Conservation (phyloP, 768 basidiomycete genomes). For the Phaeolepiota aurea region DNA sequence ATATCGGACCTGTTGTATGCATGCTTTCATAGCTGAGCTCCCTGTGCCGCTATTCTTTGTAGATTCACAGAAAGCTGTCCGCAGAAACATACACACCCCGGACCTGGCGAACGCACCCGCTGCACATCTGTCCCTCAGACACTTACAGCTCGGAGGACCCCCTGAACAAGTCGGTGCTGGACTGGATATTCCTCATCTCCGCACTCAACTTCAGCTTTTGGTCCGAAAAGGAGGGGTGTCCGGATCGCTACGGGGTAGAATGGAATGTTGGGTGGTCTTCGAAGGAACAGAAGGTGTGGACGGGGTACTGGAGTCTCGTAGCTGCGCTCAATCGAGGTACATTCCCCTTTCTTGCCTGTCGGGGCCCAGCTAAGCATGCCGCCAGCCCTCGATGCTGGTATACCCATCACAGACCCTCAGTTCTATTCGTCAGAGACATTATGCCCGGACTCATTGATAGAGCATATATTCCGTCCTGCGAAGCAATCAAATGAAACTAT, state of each 20-base stretch:
- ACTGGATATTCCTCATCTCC: conserved; percentile 89
- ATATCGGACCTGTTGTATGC: too few species aligned
- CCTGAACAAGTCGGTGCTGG: conserved; percentile 46
- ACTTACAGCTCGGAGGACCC: conserved; percentile 47
- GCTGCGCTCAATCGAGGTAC: conserved; percentile 78
- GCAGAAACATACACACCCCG: conserved; percentile 67
- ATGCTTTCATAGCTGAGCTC: too few species aligned
- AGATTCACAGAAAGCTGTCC: conserved; percentile 57
- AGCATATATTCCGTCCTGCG: conserved; percentile 59
- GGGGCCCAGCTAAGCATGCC: not conserved
- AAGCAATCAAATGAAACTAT: conserved; percentile 51
- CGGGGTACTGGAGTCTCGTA: conserved; percentile 84
- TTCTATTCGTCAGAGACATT: conserved; percentile 67
- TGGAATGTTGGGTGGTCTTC: conserved; percentile 66
- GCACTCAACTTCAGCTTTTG: conserved; percentile 87
- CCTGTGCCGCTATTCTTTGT: too few species aligned
- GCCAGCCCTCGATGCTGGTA: conserved; percentile 67
- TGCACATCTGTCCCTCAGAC: conserved; percentile 69
- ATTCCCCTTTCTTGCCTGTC: conserved; percentile 7
- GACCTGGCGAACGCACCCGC: conserved; percentile 70
- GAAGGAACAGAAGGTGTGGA: conserved; percentile 46
- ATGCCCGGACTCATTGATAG: conserved; percentile 67
- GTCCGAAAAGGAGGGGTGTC: conserved; percentile 57
- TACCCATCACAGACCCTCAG: conserved; percentile 70
- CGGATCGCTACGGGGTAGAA: conserved; percentile 66